These are phyloP conservation scores for Corylus avellana DNA, from an alignment of 306 rosid genomes.

Conservation along the genomic window DNA sequence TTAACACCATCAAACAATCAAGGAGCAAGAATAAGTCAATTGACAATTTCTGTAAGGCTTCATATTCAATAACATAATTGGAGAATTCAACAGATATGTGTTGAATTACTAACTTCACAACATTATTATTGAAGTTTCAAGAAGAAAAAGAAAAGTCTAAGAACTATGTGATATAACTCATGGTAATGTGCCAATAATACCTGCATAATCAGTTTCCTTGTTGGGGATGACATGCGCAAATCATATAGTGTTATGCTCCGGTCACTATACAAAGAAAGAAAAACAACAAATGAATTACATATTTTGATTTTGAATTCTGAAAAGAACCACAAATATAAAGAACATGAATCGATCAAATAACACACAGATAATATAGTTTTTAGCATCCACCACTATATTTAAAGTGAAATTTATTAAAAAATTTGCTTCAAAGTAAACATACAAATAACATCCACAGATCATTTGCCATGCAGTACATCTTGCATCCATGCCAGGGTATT, in stretches of 20 bases:
- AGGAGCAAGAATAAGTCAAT: not conserved
- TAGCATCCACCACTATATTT: not conserved
- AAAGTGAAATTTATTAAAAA: not conserved
- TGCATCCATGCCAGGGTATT: no score
- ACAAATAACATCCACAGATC: not conserved
- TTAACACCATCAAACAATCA: not conserved
- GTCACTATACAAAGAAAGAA: slow-evolving; percentile 56
- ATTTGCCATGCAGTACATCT: no score
- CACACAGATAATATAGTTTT: not conserved
- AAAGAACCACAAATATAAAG: not conserved
- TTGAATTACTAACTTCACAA: not conserved
- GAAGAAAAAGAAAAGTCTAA: not conserved
- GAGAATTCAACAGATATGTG: not conserved
- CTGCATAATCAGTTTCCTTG: slow-evolving; percentile 73
- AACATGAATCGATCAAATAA: not conserved
- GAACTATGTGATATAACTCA: slow-evolving; percentile 1
- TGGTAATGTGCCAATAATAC: slow-evolving; percentile 41
- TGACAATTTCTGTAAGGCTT: not conserved
- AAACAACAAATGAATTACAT: not conserved
- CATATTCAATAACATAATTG: not conserved
- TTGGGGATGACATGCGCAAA: slow-evolving; percentile 68
- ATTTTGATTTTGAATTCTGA: not conserved
- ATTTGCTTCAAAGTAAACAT: not conserved
- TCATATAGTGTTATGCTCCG: slow-evolving; percentile 85
- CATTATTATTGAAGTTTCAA: not conserved